Evolutionary conservation across 306 rosid species (phyloP).

Genomic region (Luffa aegyptiaca): DNA sequence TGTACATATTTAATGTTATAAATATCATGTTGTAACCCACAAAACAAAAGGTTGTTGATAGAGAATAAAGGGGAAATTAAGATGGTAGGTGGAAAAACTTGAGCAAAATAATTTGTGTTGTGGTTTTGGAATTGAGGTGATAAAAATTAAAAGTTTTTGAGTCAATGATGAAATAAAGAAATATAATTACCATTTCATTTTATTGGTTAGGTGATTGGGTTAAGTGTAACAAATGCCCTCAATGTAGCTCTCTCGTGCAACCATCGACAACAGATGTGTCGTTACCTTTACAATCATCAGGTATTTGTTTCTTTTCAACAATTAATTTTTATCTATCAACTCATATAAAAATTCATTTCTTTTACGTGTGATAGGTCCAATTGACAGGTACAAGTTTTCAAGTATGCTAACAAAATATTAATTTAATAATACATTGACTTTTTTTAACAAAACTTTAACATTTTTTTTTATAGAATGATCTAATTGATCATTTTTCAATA

Average conservation of each 20-base stretch:
- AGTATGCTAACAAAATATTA: no score
- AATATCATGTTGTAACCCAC: not conserved
- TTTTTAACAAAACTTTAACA: no score
- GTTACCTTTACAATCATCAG: constrained; percentile 60
- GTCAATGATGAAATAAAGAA: not conserved
- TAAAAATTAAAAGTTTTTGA: no score
- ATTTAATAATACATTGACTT: no score
- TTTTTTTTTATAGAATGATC: no score
- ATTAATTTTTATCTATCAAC: not conserved
- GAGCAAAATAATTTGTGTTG: not conserved
- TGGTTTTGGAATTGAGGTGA: not conserved
- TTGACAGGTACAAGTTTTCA: no score
- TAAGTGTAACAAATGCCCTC: constrained; percentile 40
- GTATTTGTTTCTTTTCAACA: constrained; percentile 10
- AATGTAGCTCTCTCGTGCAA: constrained; percentile 17
- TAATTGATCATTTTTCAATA: no score
- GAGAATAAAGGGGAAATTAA: not conserved
- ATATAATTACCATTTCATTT: not conserved
- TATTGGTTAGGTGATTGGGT: constrained; percentile 43
- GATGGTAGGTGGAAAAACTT: not conserved
- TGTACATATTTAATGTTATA: not conserved
- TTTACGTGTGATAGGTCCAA: no score
- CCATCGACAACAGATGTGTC: constrained; percentile 49
- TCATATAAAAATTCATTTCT: no score
- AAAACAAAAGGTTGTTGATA: not conserved